Evolutionary conservation across 768 basidiomycete genomes (phyloP), one percentile per base, ranked within the genome.

Genomic region (Hygrophoropsis aurantiaca): DNA sequence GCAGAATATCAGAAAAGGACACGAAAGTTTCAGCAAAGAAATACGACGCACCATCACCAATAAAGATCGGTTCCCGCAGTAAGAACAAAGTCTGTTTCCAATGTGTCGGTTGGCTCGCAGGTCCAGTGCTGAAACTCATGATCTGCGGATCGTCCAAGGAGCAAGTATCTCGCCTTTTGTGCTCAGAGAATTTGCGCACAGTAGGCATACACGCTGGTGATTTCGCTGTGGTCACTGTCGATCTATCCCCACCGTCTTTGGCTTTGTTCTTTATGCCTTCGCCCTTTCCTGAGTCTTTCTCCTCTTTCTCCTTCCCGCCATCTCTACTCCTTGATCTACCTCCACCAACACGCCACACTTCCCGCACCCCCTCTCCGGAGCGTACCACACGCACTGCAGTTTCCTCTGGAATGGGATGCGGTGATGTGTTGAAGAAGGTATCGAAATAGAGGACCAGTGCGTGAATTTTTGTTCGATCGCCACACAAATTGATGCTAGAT

Each of bases 1-100:
- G n/a, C 26, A 34, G 33, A 20, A 7, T 11, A 35, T 21, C 9
- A 16, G 5, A 25, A 0, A 42, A 43, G 19, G n/a, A 15, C 20
- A 9, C 42, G 8, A 18, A 25, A n/a, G 18, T 26, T 13, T n/a
- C n/a, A n/a, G n/a, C n/a, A n/a, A 30, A 13, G 15, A 40, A 20
- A n/a, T 19, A 13, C 2, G 3, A 66, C 80, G 13, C 33, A 87
- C 90, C 90, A 72, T 89, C 84, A 3, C 79, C 75, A 2, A 89
- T 82, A n/a, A 65, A 59, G 43, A 97, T 79, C 0, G 91, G 88
- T 46, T 93, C 82, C 38, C 79, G 73, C 47, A 99, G 74, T 55
- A 98, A 66, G 67, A 99, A 97, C 2, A 92, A 57, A 0, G 95
- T 93, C 61, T 99, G 95, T 62, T 93, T 94, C 95, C 95, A 98